phyloP scores from a whole-genome alignment of 108 stramenopile species.

The Asterionellopsis glacialis region DNA sequence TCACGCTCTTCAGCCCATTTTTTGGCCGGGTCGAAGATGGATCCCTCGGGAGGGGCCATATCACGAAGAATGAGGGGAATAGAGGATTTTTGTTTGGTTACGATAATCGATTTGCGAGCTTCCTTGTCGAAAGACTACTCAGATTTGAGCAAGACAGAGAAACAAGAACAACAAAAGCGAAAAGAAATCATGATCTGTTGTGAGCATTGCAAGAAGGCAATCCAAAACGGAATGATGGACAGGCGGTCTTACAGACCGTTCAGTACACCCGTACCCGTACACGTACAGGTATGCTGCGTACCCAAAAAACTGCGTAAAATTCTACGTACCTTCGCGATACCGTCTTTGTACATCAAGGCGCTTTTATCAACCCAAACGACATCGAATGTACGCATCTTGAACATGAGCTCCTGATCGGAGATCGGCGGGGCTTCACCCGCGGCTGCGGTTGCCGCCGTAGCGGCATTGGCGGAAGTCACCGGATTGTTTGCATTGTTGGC shows the following conservation, averaged over 20 bases:
- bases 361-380: conserved; percentile 80
- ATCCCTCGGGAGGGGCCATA: conserved; percentile 88
- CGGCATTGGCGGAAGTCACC: conserved; percentile 28
- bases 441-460: conserved; percentile 31
- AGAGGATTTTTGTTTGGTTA: conserved; percentile 71
- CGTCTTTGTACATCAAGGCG: conserved; percentile 85
- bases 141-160: not conserved
- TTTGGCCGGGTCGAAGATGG: conserved; percentile 79
- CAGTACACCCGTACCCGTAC: not conserved
- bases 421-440: conserved; percentile 33
- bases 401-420: conserved; percentile 62
- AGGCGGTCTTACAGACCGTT: not conserved
- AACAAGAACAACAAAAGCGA: not conserved
- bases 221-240: not conserved
- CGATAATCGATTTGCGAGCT: conserved; percentile 53
- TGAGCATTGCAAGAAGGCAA: not conserved
- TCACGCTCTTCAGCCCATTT: conserved; percentile 88
- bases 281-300: too few species aligned
- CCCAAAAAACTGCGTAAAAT: conserved; percentile 1
- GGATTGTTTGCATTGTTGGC: conserved; percentile 39
- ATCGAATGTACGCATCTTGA: conserved; percentile 88
- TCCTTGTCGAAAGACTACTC: conserved; percentile 73
- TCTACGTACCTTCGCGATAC: conserved; percentile 73
- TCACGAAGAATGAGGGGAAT: conserved; percentile 90
- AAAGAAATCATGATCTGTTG: not conserved